Evolutionary conservation across 164 flowering plant genomes (phyloP), one percentile per base, ranked within the genome.

Genomic region (Chimonanthus salicifolius): DNA sequence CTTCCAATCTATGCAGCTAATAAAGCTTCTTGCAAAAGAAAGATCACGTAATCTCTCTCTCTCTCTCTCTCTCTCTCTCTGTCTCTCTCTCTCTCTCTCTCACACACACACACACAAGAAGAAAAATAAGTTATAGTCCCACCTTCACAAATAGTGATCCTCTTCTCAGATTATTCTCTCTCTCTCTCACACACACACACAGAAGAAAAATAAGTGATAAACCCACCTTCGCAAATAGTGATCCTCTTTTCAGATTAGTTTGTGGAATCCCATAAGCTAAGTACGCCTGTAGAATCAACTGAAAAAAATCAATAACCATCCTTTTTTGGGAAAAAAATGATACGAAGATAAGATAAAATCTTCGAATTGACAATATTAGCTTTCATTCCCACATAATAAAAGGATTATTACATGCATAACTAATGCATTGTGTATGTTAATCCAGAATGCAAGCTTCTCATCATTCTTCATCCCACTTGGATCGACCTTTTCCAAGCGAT

Each of bases 361-460:
- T 54, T 4, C 0, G 60, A 54, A 15, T 54, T 54, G 11, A 13
- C n/a, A 44, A 68, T 15, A n/a, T 4, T 13, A 66, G 15, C 18
- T 68, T 47, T 15, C 48, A 15, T 68, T 68, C 7, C 16, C 9
- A 62, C 13, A 46, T 60, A n/a, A 62, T 7, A 58, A 50, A 76
- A 10, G 58, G 70, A 50, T 11, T 70, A 73, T 81, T 90, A 95
- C 99, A 88, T 95, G 99, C 99, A 95, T 95, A 88, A 92, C 94
- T 80, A 95, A 80, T 10, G 98, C 87, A 80, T 95, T 95, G 78
- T 95, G 99, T 75, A 93, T 79, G 75, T 95, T 95, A 74, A 93
- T 90, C 99, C 99, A 95, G 80, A 95, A 95, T 21, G 99, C 97
- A 68, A 95, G 85, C 88, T 89, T 93, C 84, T 95, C 99, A 72